Evolutionary conservation across 2,329 filamentous ascomycete genomes (phyloP), one percentile per base, ranked within the genome.

Genomic region (Penicillium hordei): DNA sequence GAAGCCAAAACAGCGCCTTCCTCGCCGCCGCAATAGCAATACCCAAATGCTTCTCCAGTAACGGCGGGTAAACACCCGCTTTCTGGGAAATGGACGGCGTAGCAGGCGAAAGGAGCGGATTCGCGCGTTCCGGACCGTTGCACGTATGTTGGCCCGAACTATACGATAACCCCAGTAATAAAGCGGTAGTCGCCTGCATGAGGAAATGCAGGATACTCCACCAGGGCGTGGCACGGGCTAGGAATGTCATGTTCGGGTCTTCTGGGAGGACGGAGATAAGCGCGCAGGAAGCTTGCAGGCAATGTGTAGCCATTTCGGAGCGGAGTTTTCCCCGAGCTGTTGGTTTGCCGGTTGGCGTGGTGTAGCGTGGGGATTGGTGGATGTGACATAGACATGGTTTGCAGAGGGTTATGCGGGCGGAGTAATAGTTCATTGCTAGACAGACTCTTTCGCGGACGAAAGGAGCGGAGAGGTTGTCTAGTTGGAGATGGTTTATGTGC

Each of bases 191-290:
- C 1, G 76, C 73, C 59, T 79, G 77, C 67, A 79, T 77, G 2
- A 79, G 58, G 58, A 70, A 75, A 59, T 79, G 76, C 0, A 79
- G 65, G n/a, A 76, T 67, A 52, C 65, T 69, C 75, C 76, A 79
- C 76, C 75, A 79, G 10, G 76, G 75, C 0, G 75, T 68, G 2
- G 71, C 55, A 19, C 67, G 67, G 13, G 69, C 67, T 2, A 79
- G 59, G 58, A 73, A 75, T 23, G 66, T 34, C 4, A 71, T 61
- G 48, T 76, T 69, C 0, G 74, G 68, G 2, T 65, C 55, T 4
- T 76, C 67, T 1, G 77, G 76, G 25, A 79, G 66, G 19, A 76
- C 67, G 5, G 68, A 68, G 43, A 78, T 68, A 5, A 75, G 63
- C 2, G 69, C 67, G 45, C 72, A 71, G 3, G 77, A 73, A 5